These are phyloP conservation scores for Trichomonas tenax DNA, from an alignment of 208 protist genomes.

Conservation along the genomic window DNA sequence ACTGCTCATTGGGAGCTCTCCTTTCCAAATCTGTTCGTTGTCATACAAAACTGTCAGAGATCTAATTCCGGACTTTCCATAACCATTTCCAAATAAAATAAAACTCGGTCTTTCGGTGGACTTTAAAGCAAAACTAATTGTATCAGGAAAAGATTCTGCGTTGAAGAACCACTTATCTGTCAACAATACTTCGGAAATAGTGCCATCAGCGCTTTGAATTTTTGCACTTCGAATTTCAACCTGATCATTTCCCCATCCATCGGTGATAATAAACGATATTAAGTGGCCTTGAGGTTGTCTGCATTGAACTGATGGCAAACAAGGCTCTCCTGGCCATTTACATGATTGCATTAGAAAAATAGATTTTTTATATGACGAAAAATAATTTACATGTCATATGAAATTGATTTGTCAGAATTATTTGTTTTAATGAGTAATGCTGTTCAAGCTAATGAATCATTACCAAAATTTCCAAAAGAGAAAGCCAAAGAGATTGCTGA, in stretches of 20 bases:
- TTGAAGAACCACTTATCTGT: neutral
- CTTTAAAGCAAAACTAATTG: neutral
- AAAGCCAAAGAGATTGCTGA: neutral
- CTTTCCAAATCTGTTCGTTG: neutral
- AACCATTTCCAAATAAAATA: neutral
- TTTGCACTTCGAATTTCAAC: neutral
- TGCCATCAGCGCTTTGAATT: neutral
- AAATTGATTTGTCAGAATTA: too few species aligned
- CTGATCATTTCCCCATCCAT: neutral
- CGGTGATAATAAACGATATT: neutral
- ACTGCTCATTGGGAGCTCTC: neutral
- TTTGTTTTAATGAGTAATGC: too few species aligned
- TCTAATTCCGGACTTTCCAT: neutral
- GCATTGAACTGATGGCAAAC: neutral
- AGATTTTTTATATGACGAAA: too few species aligned
- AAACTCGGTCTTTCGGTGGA: neutral
- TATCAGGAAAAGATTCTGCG: neutral
- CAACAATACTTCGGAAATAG: neutral
- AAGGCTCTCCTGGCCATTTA: neutral
- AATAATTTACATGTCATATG: too few species aligned
- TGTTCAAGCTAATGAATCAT: too few species aligned
- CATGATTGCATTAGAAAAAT: neutral
- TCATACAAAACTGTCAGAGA: neutral
- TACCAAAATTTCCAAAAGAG: neutral
- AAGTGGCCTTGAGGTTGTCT: neutral